Evolutionary conservation across 495 filamentous ascomycete genomes (phyloP).

Genomic region (Penicillium soppii): DNA sequence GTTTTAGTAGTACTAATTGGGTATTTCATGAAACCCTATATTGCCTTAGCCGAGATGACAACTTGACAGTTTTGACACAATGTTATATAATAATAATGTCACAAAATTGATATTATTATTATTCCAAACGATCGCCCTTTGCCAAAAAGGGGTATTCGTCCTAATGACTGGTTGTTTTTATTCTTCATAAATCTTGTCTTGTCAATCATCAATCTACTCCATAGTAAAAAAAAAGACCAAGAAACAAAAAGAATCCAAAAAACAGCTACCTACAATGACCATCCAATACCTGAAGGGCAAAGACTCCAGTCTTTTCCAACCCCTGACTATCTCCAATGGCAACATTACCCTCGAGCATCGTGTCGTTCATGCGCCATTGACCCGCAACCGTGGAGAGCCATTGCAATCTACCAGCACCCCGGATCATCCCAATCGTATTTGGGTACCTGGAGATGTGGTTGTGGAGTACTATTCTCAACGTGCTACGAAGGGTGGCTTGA

Average conservation of each 20-base stretch:
- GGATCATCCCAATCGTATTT: constrained; percentile 42
- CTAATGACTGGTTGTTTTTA: too few species aligned
- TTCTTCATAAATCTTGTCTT: neutral
- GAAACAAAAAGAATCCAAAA: neutral
- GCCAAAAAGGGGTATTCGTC: neutral
- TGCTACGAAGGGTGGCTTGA: constrained; percentile 50
- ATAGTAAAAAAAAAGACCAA: constrained; percentile 5
- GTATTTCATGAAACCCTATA: constrained; percentile 12
- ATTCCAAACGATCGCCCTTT: neutral
- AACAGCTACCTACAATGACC: constrained; percentile 25
- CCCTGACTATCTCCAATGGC: constrained; percentile 50
- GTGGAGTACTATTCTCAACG: constrained; percentile 57
- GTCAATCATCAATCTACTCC: neutral
- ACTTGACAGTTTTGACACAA: constrained; percentile 7
- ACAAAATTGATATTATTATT: too few species aligned
- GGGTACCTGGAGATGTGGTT: constrained; percentile 46
- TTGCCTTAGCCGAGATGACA: constrained; percentile 14
- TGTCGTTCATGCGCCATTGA: constrained; percentile 55
- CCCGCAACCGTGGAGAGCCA: constrained; percentile 49
- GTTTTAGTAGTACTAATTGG: constrained; percentile 12
- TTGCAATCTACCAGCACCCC: constrained; percentile 39
- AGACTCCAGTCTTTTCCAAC: constrained; percentile 49
- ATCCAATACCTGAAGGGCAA: constrained; percentile 21
- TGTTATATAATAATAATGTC: too few species aligned
- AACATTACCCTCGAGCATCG: constrained; percentile 52